Evolutionary conservation across 2,329 filamentous ascomycete species (phyloP).

Genomic region (Cadophora luteo-olivacea): DNA sequence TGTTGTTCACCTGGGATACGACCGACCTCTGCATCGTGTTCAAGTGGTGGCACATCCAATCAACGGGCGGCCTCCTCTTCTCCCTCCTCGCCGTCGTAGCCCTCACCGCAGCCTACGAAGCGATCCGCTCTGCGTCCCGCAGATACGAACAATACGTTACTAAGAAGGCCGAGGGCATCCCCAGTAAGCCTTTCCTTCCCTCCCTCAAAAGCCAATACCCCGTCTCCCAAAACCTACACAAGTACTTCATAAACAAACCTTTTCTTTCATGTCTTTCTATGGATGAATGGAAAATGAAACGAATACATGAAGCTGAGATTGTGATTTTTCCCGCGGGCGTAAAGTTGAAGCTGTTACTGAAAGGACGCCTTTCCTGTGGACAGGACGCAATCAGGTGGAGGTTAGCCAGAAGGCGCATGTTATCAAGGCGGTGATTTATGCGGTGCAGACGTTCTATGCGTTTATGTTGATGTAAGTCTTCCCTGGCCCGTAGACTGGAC

Average conservation of each 20-base stretch:
- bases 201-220: background rate
- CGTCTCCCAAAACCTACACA: background rate
- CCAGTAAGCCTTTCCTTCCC: constrained; percentile 39
- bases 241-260: constrained; percentile 17
- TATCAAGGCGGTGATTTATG: constrained; percentile 84
- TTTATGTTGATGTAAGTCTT: constrained; percentile 97
- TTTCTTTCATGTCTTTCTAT: constrained; percentile 11
- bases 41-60: constrained; percentile 84
- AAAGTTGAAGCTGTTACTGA: constrained; percentile 57
- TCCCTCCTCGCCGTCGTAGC: constrained; percentile 84
- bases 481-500: background rate
- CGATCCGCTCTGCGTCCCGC: constrained; percentile 76
- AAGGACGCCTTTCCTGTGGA: constrained; percentile 65
- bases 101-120: constrained; percentile 92
- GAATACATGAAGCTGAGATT: constrained; percentile 39
- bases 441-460: constrained; percentile 94
- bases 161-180: constrained; percentile 36
- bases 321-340: constrained; percentile 23
- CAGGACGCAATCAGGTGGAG: constrained; percentile 73
- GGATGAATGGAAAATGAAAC: constrained; percentile 13
- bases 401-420: constrained; percentile 74
- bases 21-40: constrained; percentile 96
- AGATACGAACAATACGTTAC: constrained; percentile 69
- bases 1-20: constrained; percentile 98
- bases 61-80: constrained; percentile 75